Base-by-base conservation (phyloP, 1,139 yeast genomes). In the Hyphopichia buzzinii region DNA sequence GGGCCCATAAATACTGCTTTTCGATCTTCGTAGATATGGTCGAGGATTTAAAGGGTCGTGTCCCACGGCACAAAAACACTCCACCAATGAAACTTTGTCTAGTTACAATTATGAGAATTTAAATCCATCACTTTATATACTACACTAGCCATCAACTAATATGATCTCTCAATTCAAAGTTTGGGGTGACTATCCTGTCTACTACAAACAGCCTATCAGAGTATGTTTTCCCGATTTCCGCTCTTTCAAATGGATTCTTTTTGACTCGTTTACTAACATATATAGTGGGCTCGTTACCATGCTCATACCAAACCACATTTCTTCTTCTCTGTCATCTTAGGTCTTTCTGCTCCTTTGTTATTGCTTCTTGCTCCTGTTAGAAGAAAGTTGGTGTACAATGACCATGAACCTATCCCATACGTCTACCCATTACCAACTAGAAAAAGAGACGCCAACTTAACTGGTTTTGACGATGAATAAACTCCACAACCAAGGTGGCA, bases 271-370 rank as follows among this genome's bases (percentile, higher is more conserved):
- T 63, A 64, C 69, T 61, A 64, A 62, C 66, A 35, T 3, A 16
- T 11, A 11, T 37, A 83, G 87, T 85, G 88, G 84, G 62, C 81
- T 44, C 84, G 90, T 59, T 84, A 79, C 63, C 84, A 82, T 50
- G 85, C 92, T 29, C 87, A 84, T 64, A 79, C 79, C 48, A 79
- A 80, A 57, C 95, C 95, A 36, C 89, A 84, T 59, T 71, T 84
- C 49, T 83, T 84, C 61, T 81, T 73, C 57, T 72, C 92, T n/a
- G 74, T 80, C 19, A 70, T 72, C 28, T 68, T 85, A 49, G 95
- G 90, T 8, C 59, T 79, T 34, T 58, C 82, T 31, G 89, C 86
- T 8, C 94, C 94, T 12, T 62, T 78, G 13, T 70, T 84, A 40
- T 60, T 83, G 48, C 66, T 72, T 34, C 73, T 75, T 36, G 74